Base-by-base conservation (phyloP, 2,329 filamentous ascomycete species). In the Venturia effusa region DNA sequence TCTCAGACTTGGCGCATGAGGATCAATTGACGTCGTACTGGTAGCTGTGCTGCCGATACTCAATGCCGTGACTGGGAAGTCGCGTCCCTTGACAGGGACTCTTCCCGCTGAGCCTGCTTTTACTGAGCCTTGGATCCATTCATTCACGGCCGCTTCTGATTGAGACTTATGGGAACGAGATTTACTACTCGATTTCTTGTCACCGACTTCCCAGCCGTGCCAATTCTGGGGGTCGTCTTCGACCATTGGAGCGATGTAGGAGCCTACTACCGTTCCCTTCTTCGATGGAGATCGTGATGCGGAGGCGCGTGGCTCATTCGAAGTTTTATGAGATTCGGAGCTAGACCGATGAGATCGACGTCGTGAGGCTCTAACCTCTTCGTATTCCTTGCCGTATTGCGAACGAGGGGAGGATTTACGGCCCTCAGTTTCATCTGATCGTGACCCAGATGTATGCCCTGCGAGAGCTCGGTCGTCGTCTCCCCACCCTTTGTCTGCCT, bases 211-310 rank as follows among this genome's bases (percentile, higher is more conserved):
- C 61, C 61, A 62, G 32, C 61, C 61, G 32, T 43, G 45, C 61
- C 61, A 63, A 22, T 40, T 51, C 22, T 34, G 15, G 19, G 61
- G 61, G 11, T 51, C 61, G n/a, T 63, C 61, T 63, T 63, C 61
- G 32, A 63, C 61, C 13, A 45, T 41, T 17, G 61, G 61, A n/a
- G 61, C 32, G 19, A 34, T 22, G 48, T 63, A 63, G 27, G 51
- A 57, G 27, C 27, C 30, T 32, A 32, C 45, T 27, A n/a, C 24
- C 22, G 24, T 54, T 19, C 34, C 51, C 37, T 57, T 55, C 41
- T 62, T 57, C 19, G 51, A 57, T 3, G 51, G 51, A 22, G 51
- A 57, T 5, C 51, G 51, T 10, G 51, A 57, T n/a, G 15, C 30
- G n/a, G 51, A 57, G 19, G 30, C 45, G 10, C 45, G 22, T 15